phyloP scores from a whole-genome alignment of 2,329 filamentous ascomycete species.

The Cryphonectria japonica region DNA sequence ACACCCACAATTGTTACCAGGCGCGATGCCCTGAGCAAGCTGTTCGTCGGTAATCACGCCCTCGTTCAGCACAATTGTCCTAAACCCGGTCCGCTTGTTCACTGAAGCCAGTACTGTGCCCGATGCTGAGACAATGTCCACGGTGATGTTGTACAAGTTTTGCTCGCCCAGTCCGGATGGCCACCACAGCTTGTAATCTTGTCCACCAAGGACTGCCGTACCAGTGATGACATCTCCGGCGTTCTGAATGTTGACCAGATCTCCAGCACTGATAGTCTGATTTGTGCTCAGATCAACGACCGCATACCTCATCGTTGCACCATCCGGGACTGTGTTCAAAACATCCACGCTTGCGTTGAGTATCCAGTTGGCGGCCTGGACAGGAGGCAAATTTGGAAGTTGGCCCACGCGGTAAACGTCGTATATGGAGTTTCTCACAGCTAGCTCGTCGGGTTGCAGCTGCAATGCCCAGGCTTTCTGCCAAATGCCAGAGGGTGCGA shows the following conservation, averaged over 20 bases:
- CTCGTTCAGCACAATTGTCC: slow-evolving; percentile 64
- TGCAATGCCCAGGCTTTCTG: slow-evolving; percentile 61
- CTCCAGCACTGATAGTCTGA: slow-evolving; percentile 42
- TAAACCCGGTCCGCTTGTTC: slow-evolving; percentile 61
- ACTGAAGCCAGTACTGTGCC: slow-evolving; percentile 46
- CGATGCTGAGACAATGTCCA: slow-evolving; percentile 47
- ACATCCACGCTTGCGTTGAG: slow-evolving; percentile 65
- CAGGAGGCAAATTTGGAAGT: slow-evolving; percentile 60
- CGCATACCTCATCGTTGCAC: slow-evolving; percentile 49
- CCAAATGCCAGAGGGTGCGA: slow-evolving; percentile 67
- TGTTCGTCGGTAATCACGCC: slow-evolving; percentile 57
- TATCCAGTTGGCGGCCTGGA: slow-evolving; percentile 61
- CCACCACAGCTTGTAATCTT: slow-evolving; percentile 63
- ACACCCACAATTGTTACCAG: slow-evolving; percentile 35
- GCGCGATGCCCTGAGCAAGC: slow-evolving; percentile 52
- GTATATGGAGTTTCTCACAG: slow-evolving; percentile 49
- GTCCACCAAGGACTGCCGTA: slow-evolving; percentile 45
- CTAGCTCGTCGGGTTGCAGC: slow-evolving; percentile 43
- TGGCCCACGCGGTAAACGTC: slow-evolving; percentile 64
- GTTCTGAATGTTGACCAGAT: slow-evolving; percentile 45
- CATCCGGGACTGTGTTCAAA: slow-evolving; percentile 50
- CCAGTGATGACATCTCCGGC: slow-evolving; percentile 53
- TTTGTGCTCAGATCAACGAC: slow-evolving; percentile 49
- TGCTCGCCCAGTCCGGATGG: slow-evolving; percentile 60
- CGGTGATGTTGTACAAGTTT: slow-evolving; percentile 58